Conservation (phyloP, 2,329 filamentous ascomycete genomes). For the Alternaria solani region DNA sequence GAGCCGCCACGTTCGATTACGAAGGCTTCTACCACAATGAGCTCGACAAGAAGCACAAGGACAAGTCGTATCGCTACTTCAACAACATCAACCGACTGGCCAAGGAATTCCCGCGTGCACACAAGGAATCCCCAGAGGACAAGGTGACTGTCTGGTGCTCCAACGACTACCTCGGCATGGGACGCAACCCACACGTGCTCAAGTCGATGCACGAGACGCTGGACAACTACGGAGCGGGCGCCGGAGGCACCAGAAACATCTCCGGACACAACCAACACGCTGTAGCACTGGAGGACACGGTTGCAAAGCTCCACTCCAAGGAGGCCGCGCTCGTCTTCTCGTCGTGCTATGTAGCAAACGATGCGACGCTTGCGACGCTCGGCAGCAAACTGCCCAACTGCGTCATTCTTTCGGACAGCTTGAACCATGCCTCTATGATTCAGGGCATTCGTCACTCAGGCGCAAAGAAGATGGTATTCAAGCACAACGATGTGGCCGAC, state of each 20-base stretch:
- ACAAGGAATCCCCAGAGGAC: conserved; percentile 84
- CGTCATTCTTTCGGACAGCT: conserved; percentile 94
- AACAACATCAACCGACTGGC: conserved; percentile 99
- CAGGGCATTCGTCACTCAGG: conserved; percentile 98
- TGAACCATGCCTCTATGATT: conserved; percentile 99
- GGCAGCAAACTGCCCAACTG: conserved; percentile 96
- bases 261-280: conserved; percentile 98
- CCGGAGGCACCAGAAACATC: conserved; percentile 95
- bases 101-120: conserved; percentile 93
- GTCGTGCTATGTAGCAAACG: conserved; percentile 98
- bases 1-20: conserved; percentile 79
- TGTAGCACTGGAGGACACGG: conserved; percentile 78
- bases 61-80: conserved; percentile 99
- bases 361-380: conserved; percentile 94
- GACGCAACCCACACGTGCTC: conserved; percentile 85
- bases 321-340: conserved; percentile 93
- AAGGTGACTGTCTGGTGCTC: conserved; percentile 98
- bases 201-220: conserved; percentile 93
- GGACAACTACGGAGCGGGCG: conserved; percentile 92
- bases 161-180: conserved; percentile 99
- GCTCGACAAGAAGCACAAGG: conserved; percentile 98
- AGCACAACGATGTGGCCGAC: conserved; percentile 95
- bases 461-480: conserved; percentile 97
- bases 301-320: conserved; percentile 90
- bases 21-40: conserved; percentile 86